Evolutionary conservation across 768 basidiomycete genomes (phyloP).

Genomic region (Termitomyces sp.): DNA sequence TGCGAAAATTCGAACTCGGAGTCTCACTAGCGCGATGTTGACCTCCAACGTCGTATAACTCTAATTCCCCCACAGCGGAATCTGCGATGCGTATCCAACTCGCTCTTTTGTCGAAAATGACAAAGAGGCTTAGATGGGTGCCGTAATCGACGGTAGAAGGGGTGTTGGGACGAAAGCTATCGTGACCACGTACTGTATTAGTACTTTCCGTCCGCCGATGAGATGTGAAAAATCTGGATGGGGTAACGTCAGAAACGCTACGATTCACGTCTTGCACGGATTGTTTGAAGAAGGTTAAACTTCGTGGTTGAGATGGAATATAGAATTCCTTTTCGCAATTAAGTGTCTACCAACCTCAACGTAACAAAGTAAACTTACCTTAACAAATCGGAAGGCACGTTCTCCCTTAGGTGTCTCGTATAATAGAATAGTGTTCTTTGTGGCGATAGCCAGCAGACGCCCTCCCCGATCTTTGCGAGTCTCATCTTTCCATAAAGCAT

Average conservation of each 20-base stretch:
- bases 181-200: conserved; percentile 32
- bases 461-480: conserved; percentile 41
- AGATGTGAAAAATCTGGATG: conserved; percentile 24
- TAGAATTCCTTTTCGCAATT: conserved; percentile 69
- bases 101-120: conserved; percentile 85
- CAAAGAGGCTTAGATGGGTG: conserved; percentile 74
- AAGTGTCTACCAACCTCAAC: background rate
- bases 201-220: conserved; percentile 44
- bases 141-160: conserved; percentile 47
- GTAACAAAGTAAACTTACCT: conserved; percentile 39
- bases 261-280: conserved; percentile 50
- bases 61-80: conserved; percentile 77
- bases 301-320: conserved; percentile 66
- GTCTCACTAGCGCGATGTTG: conserved; percentile 22
- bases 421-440: conserved; percentile 67
- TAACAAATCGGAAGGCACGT: conserved; percentile 78
- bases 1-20: conserved; percentile 24
- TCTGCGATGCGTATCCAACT: conserved; percentile 79
- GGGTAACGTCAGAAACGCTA: conserved; percentile 37
- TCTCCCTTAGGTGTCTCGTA: conserved; percentile 85
- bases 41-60: conserved; percentile 46
- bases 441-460: conserved; percentile 69
- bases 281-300: conserved; percentile 69
- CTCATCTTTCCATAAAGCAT: conserved; percentile 67
- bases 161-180: conserved; percentile 25